These are phyloP conservation scores for Kwoniella botswanensis DNA, from an alignment of 768 basidiomycete species.

Conservation along the genomic window DNA sequence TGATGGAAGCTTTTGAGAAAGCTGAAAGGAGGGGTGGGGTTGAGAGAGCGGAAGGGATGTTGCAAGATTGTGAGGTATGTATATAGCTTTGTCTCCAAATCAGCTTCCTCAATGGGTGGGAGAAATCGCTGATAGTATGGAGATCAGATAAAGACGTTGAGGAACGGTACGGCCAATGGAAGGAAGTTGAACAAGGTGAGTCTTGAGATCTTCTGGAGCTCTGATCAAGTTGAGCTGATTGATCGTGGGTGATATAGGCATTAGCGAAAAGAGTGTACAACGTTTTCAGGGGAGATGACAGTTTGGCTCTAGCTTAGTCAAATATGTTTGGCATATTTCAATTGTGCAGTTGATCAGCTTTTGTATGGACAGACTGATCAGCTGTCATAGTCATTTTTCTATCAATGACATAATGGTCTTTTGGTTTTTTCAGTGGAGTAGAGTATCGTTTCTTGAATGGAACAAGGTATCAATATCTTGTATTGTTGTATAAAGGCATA, in stretches of 20 bases:
- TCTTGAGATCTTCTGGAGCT: neutral
- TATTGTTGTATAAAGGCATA: neutral
- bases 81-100: neutral
- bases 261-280: slow-evolving; percentile 45
- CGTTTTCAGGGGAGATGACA: slow-evolving; percentile 45
- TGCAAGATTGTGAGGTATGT: slow-evolving; percentile 52
- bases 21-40: slow-evolving; percentile 41
- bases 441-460: neutral
- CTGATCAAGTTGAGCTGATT: neutral
- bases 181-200: slow-evolving; percentile 39
- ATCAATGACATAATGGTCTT: no score
- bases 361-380: no score
- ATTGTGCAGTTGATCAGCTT: no score
- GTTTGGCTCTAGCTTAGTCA: slow-evolving; percentile 43
- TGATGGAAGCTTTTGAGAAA: slow-evolving; percentile 55
- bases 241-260: slow-evolving; percentile 20
- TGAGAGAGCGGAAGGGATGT: slow-evolving; percentile 37
- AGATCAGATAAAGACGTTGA: slow-evolving; percentile 38
- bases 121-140: neutral
- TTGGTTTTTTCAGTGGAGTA: no score
- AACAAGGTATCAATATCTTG: slow-evolving; percentile 1
- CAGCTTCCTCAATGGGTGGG: neutral
- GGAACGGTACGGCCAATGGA: slow-evolving; percentile 43
- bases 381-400: no score
- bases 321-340: neutral